Percentiles rank a stretch among this genome's conserved stretches.
Conservation (phyloP, 179 eudicot species). For the Patellifolia procumbens region DNA sequence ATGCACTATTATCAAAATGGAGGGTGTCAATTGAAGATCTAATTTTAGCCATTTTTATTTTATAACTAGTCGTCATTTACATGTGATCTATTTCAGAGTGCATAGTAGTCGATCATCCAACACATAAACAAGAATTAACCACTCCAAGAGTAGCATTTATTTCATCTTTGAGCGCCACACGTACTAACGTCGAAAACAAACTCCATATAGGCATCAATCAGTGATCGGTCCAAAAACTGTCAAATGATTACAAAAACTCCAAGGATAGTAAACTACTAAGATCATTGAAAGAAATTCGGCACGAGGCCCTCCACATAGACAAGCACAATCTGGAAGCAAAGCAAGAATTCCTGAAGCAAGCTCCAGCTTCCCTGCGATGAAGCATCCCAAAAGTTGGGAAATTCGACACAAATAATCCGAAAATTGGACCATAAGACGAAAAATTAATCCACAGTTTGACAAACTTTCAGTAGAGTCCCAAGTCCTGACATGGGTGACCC, state of each 20-base stretch:
- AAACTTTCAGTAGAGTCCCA: no score
- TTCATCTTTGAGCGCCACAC: neutral
- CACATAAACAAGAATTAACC: no score
- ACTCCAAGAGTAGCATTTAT: neutral
- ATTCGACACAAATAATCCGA: no score
- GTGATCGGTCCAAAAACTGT: neutral
- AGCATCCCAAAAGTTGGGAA: conserved; percentile 21
- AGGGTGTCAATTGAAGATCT: no score
- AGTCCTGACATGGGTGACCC: no score
- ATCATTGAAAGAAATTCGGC: neutral
- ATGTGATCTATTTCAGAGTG: neutral
- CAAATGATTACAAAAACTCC: neutral
- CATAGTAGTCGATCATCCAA: neutral
- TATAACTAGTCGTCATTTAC: no score
- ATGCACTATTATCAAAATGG: no score
- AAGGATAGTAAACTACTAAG: neutral
- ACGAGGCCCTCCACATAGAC: neutral
- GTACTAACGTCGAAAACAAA: neutral
- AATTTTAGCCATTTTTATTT: no score
- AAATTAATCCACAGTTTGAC: neutral
- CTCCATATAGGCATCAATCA: neutral
- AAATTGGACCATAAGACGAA: no score
- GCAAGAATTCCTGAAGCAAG: conserved; percentile 9
- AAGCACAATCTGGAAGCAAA: conserved; percentile 1
- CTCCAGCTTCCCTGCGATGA: conserved; percentile 31